These are phyloP conservation scores for Sphaerulina musiva DNA, from an alignment of 2,329 filamentous ascomycete genomes.

Conservation along the genomic window DNA sequence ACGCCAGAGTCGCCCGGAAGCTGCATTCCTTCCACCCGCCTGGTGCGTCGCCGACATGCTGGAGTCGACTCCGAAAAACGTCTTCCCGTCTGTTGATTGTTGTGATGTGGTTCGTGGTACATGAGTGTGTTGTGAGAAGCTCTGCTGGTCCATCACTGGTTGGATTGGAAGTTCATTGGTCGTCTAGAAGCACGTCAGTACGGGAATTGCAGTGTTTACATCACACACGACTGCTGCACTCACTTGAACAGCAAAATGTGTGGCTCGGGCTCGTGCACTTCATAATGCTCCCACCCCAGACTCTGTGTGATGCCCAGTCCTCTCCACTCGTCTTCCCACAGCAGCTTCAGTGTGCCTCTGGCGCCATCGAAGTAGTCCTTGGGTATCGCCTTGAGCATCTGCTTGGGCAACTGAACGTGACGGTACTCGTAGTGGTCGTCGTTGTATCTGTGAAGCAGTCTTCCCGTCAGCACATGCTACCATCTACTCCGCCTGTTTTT, in stretches of 20 bases:
- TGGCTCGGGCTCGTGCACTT: slow-evolving; percentile 96
- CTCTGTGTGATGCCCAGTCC: slow-evolving; percentile 97
- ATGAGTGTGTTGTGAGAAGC: background rate
- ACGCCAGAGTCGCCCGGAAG: background rate
- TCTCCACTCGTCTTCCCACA: slow-evolving; percentile 99
- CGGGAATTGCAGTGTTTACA: background rate
- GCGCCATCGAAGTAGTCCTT: slow-evolving; percentile 85
- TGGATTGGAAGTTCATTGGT: slow-evolving; percentile 20
- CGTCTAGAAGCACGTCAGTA: slow-evolving; percentile 11
- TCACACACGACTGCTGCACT: slow-evolving; percentile 35
- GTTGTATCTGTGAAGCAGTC: slow-evolving; percentile 61
- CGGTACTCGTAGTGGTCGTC: slow-evolving; percentile 93
- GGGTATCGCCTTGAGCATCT: slow-evolving; percentile 95
- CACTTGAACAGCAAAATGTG: slow-evolving; percentile 99
- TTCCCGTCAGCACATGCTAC: background rate
- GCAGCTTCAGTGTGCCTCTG: slow-evolving; percentile 86
- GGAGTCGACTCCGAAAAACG: slow-evolving; percentile 28
- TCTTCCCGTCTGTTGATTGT: background rate
- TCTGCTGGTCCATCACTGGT: background rate
- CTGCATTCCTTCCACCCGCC: background rate
- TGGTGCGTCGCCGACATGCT: slow-evolving; percentile 12
- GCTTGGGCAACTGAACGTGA: slow-evolving; percentile 93
- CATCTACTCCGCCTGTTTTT: background rate
- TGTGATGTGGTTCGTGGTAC: background rate
- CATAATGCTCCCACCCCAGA: slow-evolving; percentile 98